phyloP scores from a whole-genome alignment of 345 rosid species.

The Rhodamnia argentea region DNA sequence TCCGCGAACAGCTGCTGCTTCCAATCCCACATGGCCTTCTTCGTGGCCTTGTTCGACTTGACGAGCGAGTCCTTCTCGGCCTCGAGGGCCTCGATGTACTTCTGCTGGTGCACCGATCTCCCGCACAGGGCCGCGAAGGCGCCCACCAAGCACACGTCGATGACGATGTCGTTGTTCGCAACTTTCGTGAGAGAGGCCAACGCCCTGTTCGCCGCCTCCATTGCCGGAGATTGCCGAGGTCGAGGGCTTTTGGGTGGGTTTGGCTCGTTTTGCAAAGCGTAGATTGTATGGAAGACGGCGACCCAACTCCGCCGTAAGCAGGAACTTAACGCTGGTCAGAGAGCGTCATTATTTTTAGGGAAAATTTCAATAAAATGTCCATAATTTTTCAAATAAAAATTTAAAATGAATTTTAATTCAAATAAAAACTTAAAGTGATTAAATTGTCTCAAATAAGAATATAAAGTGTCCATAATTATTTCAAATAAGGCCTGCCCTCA shows the following conservation, averaged over 20 bases:
- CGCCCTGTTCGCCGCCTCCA: slow-evolving; percentile 31
- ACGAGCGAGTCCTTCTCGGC: slow-evolving; percentile 43
- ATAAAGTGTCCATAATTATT: no score
- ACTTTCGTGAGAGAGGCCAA: slow-evolving; percentile 26
- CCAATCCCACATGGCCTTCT: slow-evolving; percentile 72
- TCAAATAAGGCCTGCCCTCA: no score
- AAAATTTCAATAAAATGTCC: no score
- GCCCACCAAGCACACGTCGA: slow-evolving; percentile 43
- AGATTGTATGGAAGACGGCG: neutral
- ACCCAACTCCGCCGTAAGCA: neutral
- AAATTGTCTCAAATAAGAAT: no score
- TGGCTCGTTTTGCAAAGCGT: neutral
- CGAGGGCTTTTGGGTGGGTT: neutral
- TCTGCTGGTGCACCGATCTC: slow-evolving; percentile 63
- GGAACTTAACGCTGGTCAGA: neutral
- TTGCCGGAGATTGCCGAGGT: neutral
- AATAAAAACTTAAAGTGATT: no score
- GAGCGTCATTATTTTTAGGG: neutral
- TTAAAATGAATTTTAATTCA: no score
- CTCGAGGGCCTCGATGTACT: slow-evolving; percentile 41
- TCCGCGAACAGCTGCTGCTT: slow-evolving; percentile 82
- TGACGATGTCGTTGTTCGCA: slow-evolving; percentile 45
- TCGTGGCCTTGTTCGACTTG: slow-evolving; percentile 50
- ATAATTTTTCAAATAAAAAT: no score
- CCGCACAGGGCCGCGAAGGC: slow-evolving; percentile 36